Conservation (phyloP, 2,329 filamentous ascomycete species). For the Cladosporium austrohemisphaericum region DNA sequence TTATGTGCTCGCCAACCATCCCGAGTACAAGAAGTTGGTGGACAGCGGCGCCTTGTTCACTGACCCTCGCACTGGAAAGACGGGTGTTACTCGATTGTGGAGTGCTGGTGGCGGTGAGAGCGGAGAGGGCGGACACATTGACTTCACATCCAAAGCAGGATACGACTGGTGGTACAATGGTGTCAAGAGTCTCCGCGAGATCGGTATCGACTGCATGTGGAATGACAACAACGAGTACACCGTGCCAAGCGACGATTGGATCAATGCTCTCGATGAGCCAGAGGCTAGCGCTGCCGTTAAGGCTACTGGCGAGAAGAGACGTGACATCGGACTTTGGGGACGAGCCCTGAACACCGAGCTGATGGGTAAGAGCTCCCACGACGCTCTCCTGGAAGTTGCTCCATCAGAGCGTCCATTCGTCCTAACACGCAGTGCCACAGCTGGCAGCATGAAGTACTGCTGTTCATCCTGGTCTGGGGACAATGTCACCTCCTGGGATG, state of each 20-base stretch:
- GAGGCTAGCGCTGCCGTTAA: slow-evolving; percentile 31
- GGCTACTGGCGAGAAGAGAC: slow-evolving; percentile 35
- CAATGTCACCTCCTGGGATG: slow-evolving; percentile 69
- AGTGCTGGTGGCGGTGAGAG: slow-evolving; percentile 68
- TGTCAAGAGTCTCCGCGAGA: slow-evolving; percentile 56
- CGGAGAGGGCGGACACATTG: slow-evolving; percentile 66
- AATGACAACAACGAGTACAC: slow-evolving; percentile 78
- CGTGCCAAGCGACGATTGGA: slow-evolving; percentile 62
- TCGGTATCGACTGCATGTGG: slow-evolving; percentile 71
- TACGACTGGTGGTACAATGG: slow-evolving; percentile 71
- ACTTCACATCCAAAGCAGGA: slow-evolving; percentile 65
- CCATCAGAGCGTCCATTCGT: slow-evolving; percentile 63
- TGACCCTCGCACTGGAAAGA: slow-evolving; percentile 46
- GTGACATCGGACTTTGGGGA: slow-evolving; percentile 64
- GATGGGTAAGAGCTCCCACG: slow-evolving; percentile 67
- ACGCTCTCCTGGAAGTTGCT: slow-evolving; percentile 57
- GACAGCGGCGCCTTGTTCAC: slow-evolving; percentile 60
- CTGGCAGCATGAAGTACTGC: slow-evolving; percentile 66
- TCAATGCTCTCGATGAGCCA: slow-evolving; percentile 52
- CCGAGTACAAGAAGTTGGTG: slow-evolving; percentile 61
- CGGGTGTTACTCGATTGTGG: slow-evolving; percentile 63
- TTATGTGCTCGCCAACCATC: slow-evolving; percentile 64
- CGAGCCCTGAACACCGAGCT: slow-evolving; percentile 66
- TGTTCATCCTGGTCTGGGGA: slow-evolving; percentile 73
- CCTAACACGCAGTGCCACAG: slow-evolving; percentile 66